Conservation (phyloP, 2,329 filamentous ascomycete species). For the Arthroderma uncinatum region DNA sequence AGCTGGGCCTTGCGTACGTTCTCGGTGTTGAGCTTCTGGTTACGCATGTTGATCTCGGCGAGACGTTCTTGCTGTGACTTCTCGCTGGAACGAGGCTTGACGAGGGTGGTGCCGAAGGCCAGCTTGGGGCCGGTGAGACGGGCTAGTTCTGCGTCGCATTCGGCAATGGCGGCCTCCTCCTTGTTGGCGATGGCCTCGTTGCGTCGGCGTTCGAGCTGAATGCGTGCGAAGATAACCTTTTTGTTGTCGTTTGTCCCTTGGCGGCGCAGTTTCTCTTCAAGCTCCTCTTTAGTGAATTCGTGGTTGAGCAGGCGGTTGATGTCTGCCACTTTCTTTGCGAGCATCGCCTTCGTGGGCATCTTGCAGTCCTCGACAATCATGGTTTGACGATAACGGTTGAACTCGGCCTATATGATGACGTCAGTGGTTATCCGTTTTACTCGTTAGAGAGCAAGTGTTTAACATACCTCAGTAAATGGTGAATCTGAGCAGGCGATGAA, state of each 20-base stretch:
- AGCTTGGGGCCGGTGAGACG: constrained; percentile 48
- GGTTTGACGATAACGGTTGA: constrained; percentile 66
- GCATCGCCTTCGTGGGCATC: constrained; percentile 59
- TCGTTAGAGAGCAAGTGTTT: neutral
- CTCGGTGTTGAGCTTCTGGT: constrained; percentile 74
- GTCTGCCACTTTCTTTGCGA: constrained; percentile 63
- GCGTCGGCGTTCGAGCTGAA: constrained; percentile 53
- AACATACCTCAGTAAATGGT: constrained; percentile 63
- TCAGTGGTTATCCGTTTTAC: neutral
- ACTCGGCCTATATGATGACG: constrained; percentile 51
- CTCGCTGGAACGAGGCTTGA: constrained; percentile 44
- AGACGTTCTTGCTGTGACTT: constrained; percentile 68
- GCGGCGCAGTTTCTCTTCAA: constrained; percentile 65
- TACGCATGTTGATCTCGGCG: constrained; percentile 70
- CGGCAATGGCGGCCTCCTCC: constrained; percentile 47
- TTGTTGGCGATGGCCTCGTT: constrained; percentile 55
- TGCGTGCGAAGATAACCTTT: constrained; percentile 56
- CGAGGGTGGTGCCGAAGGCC: constrained; percentile 58
- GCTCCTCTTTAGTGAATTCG: constrained; percentile 70
- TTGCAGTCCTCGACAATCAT: constrained; percentile 61
- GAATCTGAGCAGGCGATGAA: constrained; percentile 85
- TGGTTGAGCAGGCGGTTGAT: constrained; percentile 72
- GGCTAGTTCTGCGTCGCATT: constrained; percentile 40
- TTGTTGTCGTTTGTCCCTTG: constrained; percentile 57
- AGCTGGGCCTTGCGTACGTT: constrained; percentile 84